Evolutionary conservation across 106 monocot genomes (phyloP), one percentile per base, ranked within the genome.

Genomic region (Xerophyta viscosa): DNA sequence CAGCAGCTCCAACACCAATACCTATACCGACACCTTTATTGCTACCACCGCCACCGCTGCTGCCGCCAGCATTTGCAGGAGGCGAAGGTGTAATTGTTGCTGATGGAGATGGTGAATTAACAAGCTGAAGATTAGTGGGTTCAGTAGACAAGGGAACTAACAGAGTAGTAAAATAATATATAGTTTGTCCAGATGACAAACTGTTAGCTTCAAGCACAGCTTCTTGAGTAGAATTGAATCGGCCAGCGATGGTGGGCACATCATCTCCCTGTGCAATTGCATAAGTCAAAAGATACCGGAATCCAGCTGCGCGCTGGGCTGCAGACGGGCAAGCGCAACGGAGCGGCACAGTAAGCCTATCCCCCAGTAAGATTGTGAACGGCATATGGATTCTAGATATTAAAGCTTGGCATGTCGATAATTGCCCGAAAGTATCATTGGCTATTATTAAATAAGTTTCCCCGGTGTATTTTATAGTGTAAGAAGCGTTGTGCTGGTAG

Each of bases 351-450:
- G 6, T 5, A 27, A 88, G 0, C 2, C 20, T 43, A 11, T 37
- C 6, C 23, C n/a, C n/a, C n/a, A n/a, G n/a, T n/a, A n/a, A n/a
- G n/a, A n/a, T n/a, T n/a, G n/a, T n/a, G n/a, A n/a, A n/a, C n/a
- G n/a, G n/a, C n/a, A n/a, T n/a, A n/a, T n/a, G n/a, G n/a, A n/a
- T n/a, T n/a, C n/a, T n/a, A n/a, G 62, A 68, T 20, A 96, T 85
- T 39, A 96, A 70, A 39, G 94, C 65, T 57, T 96, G 94, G 59
- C 94, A 96, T 22, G 94, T 71, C 51, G 81, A 62, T 23, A 96
- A 63, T 8, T 88, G 88, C 62, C 76, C 78, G 71, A 64, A 96
- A 20, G 96, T 96, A 52, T 71, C 42, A 70, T 82, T 89, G 71
- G 89, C 74, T 43, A 86, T 27, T 8, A 33, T 30, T 24, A 79